These are phyloP conservation scores for Crucihimalaya himalaica DNA, from an alignment of 345 rosid genomes.

Conservation along the genomic window DNA sequence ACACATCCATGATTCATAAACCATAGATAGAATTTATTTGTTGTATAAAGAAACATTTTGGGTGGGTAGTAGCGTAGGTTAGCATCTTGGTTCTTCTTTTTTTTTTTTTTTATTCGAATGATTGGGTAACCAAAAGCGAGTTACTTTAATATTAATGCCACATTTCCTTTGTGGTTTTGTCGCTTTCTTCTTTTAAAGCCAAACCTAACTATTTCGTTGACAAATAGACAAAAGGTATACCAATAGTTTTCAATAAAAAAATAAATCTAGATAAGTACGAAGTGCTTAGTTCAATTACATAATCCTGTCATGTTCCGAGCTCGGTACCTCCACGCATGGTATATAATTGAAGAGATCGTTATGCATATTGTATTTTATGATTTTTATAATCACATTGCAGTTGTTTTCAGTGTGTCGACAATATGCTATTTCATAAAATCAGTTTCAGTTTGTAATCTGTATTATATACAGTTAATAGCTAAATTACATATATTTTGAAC, in stretches of 20 bases:
- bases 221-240: slow-evolving; percentile 4
- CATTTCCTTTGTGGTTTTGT: slow-evolving; percentile 27
- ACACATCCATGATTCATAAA: background rate
- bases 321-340: slow-evolving; percentile 10
- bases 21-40: background rate
- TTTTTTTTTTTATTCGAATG: slow-evolving; percentile 4
- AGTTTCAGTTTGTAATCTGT: background rate
- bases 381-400: background rate
- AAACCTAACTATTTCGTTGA: slow-evolving; percentile 37
- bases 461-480: background rate
- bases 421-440: background rate
- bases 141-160: slow-evolving; percentile 4
- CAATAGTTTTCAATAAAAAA: background rate
- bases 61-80: slow-evolving; percentile 28
- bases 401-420: background rate
- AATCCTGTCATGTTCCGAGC: background rate
- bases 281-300: background rate
- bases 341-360: background rate
- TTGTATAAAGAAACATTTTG: background rate
- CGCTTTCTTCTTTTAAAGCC: slow-evolving; percentile 31
- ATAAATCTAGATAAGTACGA: slow-evolving; percentile 6
- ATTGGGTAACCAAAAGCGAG: slow-evolving; percentile 27
- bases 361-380: background rate
- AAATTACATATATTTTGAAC: background rate
- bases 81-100: background rate